Base-by-base conservation (phyloP, 352 stramenopile species). In the Phytophthora tentaculata region DNA sequence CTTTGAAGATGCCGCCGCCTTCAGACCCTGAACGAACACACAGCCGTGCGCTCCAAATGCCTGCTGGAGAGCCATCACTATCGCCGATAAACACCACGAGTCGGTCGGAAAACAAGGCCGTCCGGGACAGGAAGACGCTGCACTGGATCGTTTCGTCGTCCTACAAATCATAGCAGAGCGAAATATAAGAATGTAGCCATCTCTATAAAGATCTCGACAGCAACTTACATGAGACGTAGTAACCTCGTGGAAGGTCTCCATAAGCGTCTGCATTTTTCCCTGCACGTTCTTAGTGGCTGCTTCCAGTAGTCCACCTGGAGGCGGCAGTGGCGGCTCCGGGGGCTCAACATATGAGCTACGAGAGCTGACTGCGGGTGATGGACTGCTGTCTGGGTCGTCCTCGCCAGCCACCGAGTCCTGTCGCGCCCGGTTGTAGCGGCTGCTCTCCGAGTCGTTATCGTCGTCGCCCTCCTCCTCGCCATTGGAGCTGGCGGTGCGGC, bases 1-100 rank as follows among this genome's bases (percentile, higher is more conserved):
- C 83, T 53, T 90, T 89, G 45, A 87, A 86, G 58, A 91, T 90
- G n/a, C 83, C 83, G 19, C 83, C 83, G 19, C 82, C 83, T 64
- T 86, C 79, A 19, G 74, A 78, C 10, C 83, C 83, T 23, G 80
- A 88, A 5, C 83, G 83, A 7, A 90, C 80, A 58, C 83, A 91
- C 7, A 91, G 71, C 35, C 74, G 69, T 45, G 79, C 71, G 45
- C 81, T 86, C 83, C 83, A 91, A 32, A 91, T 80, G 3, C 83
- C 83, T 0, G 80, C 83, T 6, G 81, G 81, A 43, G 49, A 79
- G 16, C 83, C 81, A 61, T 86, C 80, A 26, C 80, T 89, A 56
- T 91, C 81, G 9, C 83, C 80, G 26, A 91, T 59, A 71, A 89
- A 89, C 48, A 91, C 79, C 24, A 88, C 78, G 7, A 89, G 64